Conservation (phyloP, 2,329 filamentous ascomycete genomes). For the Ascochyta koolunga region DNA sequence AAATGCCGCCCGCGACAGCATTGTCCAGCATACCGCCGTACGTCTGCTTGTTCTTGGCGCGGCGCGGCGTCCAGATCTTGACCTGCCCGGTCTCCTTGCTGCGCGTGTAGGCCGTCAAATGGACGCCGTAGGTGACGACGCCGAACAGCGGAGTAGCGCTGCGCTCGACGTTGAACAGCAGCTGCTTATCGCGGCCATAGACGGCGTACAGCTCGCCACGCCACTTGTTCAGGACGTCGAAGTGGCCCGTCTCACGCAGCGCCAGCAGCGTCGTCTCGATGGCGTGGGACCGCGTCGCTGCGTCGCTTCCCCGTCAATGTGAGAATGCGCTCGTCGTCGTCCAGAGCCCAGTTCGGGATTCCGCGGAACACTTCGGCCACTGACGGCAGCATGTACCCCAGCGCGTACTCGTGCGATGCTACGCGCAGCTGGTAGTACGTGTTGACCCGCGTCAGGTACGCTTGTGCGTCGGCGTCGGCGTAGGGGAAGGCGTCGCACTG, state of each 20-base stretch:
- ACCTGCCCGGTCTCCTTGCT: conserved; percentile 59
- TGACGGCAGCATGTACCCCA: conserved; percentile 66
- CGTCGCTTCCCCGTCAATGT: conserved; percentile 66
- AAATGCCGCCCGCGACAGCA: conserved; percentile 85
- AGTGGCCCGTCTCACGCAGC: conserved; percentile 73
- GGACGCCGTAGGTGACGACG: conserved; percentile 53
- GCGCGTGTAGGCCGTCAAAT: conserved; percentile 48
- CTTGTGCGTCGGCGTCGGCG: conserved; percentile 63
- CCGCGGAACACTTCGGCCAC: conserved; percentile 64
- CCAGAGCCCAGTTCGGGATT: conserved; percentile 66
- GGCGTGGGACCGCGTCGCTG: conserved; percentile 65
- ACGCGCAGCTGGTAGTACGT: conserved; percentile 71
- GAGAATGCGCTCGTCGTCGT: conserved; percentile 66
- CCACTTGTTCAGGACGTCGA: conserved; percentile 68
- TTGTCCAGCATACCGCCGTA: conserved; percentile 95
- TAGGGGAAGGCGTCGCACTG: conserved; percentile 81
- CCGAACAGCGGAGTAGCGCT: conserved; percentile 52
- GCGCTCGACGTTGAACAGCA: conserved; percentile 52
- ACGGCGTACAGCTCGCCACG: conserved; percentile 52
- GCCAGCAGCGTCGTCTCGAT: conserved; percentile 65
- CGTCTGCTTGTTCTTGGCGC: conserved; percentile 79
- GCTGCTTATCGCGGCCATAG: conserved; percentile 46
- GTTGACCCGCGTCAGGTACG: conserved; percentile 60
- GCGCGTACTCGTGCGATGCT: conserved; percentile 63
- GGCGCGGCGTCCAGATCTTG: conserved; percentile 82